A percentile compares a stretch with the other conserved stretches of the same genome.
Conservation (phyloP, 176 grass and related monocot genomes). For the Musa beccarii region DNA sequence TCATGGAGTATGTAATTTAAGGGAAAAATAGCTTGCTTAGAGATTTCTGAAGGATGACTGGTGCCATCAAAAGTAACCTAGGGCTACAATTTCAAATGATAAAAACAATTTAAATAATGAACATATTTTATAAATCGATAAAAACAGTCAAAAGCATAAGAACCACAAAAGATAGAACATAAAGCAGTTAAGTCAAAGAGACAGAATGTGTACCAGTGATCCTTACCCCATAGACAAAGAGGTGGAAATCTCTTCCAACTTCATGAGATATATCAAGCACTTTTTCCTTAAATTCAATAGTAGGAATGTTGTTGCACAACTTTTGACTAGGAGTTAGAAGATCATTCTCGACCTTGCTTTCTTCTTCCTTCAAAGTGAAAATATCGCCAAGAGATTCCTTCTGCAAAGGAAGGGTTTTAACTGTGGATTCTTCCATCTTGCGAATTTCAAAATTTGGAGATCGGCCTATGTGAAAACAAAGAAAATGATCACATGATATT, state of each 20-base stretch:
- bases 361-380: constrained; percentile 19
- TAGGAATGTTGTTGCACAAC: constrained; percentile 31
- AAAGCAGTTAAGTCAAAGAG: constrained; percentile 14
- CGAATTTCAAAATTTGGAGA: constrained; percentile 63
- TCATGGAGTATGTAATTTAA: too few species aligned
- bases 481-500: background rate
- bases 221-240: constrained; percentile 88
- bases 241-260: constrained; percentile 29
- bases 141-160: background rate
- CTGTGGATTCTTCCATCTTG: constrained; percentile 30
- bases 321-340: constrained; percentile 28
- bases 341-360: constrained; percentile 12
- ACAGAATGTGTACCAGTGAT: background rate
- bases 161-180: background rate
- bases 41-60: too few species aligned
- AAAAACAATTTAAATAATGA: too few species aligned
- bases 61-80: too few species aligned
- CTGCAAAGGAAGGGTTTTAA: constrained; percentile 31
- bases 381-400: constrained; percentile 22
- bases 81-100: too few species aligned
- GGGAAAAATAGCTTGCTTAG: too few species aligned
- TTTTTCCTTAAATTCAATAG: constrained; percentile 45
- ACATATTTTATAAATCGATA: background rate
- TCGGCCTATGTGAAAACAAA: constrained; percentile 45
- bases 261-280: constrained; percentile 37